phyloP scores from a whole-genome alignment of 2,329 filamentous ascomycete genomes.

The Nemania sp. region DNA sequence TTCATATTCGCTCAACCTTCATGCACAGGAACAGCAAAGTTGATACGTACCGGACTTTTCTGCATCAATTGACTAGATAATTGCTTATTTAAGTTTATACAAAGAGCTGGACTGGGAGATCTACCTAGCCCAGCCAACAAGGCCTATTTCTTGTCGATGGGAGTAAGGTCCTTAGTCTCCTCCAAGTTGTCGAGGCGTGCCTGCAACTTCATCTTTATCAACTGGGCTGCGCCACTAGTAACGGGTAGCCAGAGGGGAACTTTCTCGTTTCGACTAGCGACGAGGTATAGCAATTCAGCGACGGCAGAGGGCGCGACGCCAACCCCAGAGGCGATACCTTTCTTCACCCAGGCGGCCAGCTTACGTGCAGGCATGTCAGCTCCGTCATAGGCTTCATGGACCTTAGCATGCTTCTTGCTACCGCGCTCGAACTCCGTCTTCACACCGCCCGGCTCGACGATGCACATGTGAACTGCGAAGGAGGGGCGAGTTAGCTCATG shows the following conservation, averaged over 20 bases:
- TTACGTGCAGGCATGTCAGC: constrained; percentile 35
- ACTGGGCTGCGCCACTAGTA: constrained; percentile 17
- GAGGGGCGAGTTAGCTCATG: neutral
- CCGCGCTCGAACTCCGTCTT: constrained; percentile 36
- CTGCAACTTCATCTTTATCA: constrained; percentile 37
- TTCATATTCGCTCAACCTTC: too few relatives aligned
- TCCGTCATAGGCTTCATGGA: constrained; percentile 30
- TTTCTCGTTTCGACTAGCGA: constrained; percentile 31
- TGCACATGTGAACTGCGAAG: constrained; percentile 32
- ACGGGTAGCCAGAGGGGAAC: constrained; percentile 35
- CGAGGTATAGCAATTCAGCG: constrained; percentile 25
- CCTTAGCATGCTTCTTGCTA: constrained; percentile 33
- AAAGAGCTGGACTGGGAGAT: neutral
- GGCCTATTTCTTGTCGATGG: constrained; percentile 27
- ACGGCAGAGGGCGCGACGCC: constrained; percentile 29
- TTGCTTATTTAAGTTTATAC: too few relatives aligned
- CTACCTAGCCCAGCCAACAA: neutral
- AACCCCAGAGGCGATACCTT: constrained; percentile 16
- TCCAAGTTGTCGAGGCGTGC: constrained; percentile 35
- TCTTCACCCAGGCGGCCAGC: constrained; percentile 33
- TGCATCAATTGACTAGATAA: too few relatives aligned
- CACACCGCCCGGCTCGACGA: constrained; percentile 36
- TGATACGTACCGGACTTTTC: too few relatives aligned
- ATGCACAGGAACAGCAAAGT: too few relatives aligned
- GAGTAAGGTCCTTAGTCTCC: constrained; percentile 27